These are phyloP conservation scores for Mycena rebaudengoi DNA, from an alignment of 768 basidiomycete genomes.

Conservation along the genomic window DNA sequence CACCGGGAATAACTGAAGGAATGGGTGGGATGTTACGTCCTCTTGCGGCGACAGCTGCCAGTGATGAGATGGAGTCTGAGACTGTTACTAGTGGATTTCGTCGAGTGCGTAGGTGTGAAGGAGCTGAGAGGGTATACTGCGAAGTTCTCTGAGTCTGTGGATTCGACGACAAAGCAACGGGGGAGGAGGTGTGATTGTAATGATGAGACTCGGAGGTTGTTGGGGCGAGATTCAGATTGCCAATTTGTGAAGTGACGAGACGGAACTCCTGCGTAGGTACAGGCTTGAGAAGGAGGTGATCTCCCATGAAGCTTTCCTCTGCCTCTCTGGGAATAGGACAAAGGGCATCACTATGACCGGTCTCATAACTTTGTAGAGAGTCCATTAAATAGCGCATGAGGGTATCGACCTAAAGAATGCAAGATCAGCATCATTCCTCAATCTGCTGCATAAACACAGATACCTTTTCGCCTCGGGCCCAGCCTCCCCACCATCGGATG, in stretches of 20 bases:
- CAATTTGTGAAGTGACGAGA: no score
- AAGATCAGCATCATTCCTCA: not conserved
- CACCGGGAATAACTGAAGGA: not conserved
- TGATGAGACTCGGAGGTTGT: not conserved
- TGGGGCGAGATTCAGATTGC: no score
- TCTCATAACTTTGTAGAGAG: constrained; percentile 40
- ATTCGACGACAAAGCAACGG: no score
- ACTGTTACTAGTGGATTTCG: not conserved
- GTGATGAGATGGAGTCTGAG: no score
- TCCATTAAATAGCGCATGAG: constrained; percentile 46
- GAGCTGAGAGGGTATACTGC: no score
- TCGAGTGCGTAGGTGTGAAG: no score
- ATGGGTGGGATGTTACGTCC: not conserved
- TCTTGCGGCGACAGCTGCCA: not conserved
- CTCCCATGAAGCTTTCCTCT: constrained; percentile 36
- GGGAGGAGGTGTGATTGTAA: no score
- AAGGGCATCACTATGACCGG: constrained; percentile 37
- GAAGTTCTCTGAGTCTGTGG: no score
- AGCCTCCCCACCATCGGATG: constrained; percentile 53
- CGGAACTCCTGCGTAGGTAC: no score
- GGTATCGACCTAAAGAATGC: constrained; percentile 39
- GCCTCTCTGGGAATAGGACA: constrained; percentile 30
- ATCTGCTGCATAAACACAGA: constrained; percentile 14
- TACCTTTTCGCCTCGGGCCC: constrained; percentile 48
- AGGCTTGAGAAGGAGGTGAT: constrained; percentile 30